Conservation (phyloP, 1,139 yeast species). For the Pichia sp. region DNA sequence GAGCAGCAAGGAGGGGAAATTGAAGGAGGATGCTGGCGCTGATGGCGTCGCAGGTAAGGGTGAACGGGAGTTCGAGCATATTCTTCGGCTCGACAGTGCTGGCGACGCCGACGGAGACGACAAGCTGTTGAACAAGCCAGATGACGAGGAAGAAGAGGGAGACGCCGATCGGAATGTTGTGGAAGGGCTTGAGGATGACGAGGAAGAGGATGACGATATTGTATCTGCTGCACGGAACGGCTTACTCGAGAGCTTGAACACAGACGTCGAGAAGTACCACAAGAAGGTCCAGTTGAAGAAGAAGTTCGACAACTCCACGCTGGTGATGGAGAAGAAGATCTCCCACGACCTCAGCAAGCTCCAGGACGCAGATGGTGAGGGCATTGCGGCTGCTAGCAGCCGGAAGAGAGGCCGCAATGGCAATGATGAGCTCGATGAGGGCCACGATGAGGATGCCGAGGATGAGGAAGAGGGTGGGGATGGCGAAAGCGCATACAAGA, state of each 20-base stretch:
- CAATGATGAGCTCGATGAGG: not conserved
- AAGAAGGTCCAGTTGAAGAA: constrained; percentile 28
- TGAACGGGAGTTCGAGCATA: constrained; percentile 7
- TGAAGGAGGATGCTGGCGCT: not conserved
- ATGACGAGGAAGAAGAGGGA: not conserved
- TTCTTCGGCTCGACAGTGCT: constrained; percentile 1
- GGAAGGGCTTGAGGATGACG: constrained; percentile 1
- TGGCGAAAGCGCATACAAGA: not conserved
- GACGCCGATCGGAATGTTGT: constrained; percentile 6
- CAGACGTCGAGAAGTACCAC: constrained; percentile 29
- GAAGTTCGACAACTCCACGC: constrained; percentile 7
- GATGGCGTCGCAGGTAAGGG: not conserved
- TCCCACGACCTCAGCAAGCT: constrained; percentile 10
- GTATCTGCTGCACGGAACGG: constrained; percentile 4
- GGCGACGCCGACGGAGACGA: constrained; percentile 5
- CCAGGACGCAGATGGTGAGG: not conserved
- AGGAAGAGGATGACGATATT: constrained; percentile 11
- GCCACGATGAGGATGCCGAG: not conserved
- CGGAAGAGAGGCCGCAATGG: not conserved
- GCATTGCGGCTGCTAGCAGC: not conserved
- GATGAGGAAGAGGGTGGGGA: no score
- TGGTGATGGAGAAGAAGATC: constrained; percentile 16
- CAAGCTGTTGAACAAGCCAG: constrained; percentile 6
- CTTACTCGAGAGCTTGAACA: constrained; percentile 25
- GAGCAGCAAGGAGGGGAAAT: not conserved